These are phyloP conservation scores for Fusarium sp. DNA, from an alignment of 2,329 filamentous ascomycete species.

Conservation along the genomic window DNA sequence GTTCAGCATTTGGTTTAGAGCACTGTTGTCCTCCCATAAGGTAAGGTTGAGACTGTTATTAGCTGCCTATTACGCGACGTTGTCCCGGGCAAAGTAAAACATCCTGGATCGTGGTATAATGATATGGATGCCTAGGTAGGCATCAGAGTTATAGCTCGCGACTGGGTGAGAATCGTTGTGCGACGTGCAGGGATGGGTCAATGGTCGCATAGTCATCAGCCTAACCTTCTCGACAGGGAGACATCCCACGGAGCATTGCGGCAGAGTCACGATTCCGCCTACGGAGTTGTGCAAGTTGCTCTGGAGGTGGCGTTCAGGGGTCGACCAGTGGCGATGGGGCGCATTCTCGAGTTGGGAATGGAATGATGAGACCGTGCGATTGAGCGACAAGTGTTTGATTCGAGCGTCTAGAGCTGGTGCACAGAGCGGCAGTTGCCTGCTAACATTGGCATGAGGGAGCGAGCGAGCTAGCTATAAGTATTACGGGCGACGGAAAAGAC, in stretches of 20 bases:
- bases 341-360: slow-evolving; percentile 74
- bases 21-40: too few relatives aligned
- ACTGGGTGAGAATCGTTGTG: background rate
- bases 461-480: background rate
- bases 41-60: too few relatives aligned
- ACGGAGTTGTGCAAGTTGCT: slow-evolving; percentile 61
- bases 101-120: background rate
- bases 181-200: background rate
- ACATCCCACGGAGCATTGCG: slow-evolving; percentile 84
- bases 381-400: background rate
- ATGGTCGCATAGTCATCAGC: slow-evolving; percentile 89
- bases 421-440: slow-evolving; percentile 3
- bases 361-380: slow-evolving; percentile 61
- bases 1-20: slow-evolving; percentile 46
- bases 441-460: slow-evolving; percentile 1
- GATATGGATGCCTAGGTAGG: too few relatives aligned
- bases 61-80: too few relatives aligned
- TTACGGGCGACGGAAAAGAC: too few relatives aligned
- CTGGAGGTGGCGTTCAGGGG: slow-evolving; percentile 56
- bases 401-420: slow-evolving; percentile 1
- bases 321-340: slow-evolving; percentile 62
- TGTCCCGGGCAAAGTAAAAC: too few relatives aligned
- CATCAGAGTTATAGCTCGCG: too few relatives aligned
- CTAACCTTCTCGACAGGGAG: slow-evolving; percentile 81
- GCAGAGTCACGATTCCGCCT: slow-evolving; percentile 87